Percentiles rank a stretch among this genome's conserved stretches.
Evolutionary conservation across 2,329 filamentous ascomycete species (phyloP).

Genomic region (Fusarium dlaminii): DNA sequence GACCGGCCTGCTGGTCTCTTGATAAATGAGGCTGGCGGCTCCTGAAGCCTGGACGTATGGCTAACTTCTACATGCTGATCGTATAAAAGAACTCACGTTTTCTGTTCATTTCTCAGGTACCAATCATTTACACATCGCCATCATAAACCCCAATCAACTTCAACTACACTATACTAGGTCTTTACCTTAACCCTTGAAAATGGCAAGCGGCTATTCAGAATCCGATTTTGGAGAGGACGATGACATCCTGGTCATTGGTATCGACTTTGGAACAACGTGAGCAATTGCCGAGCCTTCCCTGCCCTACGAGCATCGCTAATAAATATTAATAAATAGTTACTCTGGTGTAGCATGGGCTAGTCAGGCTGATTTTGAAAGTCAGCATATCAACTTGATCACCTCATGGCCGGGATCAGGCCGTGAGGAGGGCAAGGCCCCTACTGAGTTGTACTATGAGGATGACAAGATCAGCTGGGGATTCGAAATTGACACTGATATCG

Average conservation of each 20-base stretch:
- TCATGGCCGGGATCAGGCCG: background rate
- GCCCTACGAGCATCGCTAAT: background rate
- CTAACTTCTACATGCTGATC: background rate
- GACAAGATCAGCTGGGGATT: background rate
- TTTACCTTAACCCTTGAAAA: background rate
- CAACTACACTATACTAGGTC: background rate
- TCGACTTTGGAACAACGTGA: background rate
- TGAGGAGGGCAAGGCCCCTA: background rate
- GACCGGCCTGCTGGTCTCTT: background rate
- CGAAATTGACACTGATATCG: background rate
- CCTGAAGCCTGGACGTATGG: background rate
- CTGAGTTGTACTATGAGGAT: background rate
- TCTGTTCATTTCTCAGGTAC: background rate
- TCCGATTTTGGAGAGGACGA: background rate
- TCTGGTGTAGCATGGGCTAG: background rate
- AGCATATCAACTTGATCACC: background rate
- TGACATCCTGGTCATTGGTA: background rate
- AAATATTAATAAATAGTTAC: background rate
- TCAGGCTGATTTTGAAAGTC: background rate
- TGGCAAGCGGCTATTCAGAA: background rate
- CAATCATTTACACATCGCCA: background rate
- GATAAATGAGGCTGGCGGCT: background rate
- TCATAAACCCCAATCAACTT: background rate
- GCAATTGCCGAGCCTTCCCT: background rate
- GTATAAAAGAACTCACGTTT: background rate